A percentile compares a stretch with the other conserved stretches of the same genome.
Conservation (phyloP, 305 asterid species). For the Solanum hybrid region DNA sequence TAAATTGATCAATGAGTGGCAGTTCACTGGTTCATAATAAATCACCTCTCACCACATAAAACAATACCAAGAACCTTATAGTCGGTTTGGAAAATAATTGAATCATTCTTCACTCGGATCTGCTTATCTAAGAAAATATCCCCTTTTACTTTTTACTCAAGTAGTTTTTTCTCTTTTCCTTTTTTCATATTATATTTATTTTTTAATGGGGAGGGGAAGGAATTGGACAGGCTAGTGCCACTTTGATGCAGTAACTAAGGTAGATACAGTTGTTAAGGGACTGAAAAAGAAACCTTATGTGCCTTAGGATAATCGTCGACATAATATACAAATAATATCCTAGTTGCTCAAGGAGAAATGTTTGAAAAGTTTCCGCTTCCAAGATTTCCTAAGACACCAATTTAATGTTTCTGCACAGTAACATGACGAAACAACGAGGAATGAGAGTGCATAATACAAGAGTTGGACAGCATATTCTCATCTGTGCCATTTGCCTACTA, state of each 20-base stretch:
- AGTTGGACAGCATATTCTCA: background rate
- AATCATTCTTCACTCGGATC: background rate
- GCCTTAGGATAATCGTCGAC: background rate
- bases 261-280: background rate
- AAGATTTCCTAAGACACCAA: background rate
- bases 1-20: background rate
- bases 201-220: background rate
- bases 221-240: background rate
- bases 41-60: background rate
- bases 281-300: conserved; percentile 1
- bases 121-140: background rate
- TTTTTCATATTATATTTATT: background rate
- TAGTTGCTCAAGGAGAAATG: background rate
- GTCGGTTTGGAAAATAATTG: background rate
- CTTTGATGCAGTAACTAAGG: background rate
- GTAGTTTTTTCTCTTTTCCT: background rate
- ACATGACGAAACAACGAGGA: background rate
- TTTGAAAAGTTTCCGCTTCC: background rate
- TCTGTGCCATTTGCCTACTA: background rate
- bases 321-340: background rate
- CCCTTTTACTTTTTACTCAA: background rate
- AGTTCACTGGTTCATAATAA: background rate
- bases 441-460: background rate
- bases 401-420: background rate
- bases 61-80: background rate